Evolutionary conservation across 2,329 filamentous ascomycete species (phyloP).

Genomic region (Waltergamsia citrina): DNA sequence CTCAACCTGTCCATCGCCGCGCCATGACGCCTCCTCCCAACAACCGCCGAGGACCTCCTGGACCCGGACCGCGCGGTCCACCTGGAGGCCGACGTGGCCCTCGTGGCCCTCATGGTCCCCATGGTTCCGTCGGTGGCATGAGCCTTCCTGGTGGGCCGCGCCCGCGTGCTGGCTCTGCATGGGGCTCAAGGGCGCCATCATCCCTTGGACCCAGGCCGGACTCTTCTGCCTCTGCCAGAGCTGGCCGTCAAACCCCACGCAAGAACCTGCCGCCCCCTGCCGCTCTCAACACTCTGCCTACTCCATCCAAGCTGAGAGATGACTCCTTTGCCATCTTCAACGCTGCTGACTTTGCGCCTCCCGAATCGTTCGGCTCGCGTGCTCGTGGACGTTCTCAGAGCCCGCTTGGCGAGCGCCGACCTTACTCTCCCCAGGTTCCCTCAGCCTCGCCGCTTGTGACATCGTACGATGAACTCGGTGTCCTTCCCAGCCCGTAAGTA

Average conservation of each 20-base stretch:
- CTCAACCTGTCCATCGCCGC: conserved; percentile 75
- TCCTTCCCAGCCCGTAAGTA: conserved; percentile 85
- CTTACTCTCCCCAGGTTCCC: conserved; percentile 67
- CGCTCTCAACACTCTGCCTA: conserved; percentile 68
- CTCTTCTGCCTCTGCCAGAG: conserved; percentile 50
- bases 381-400: conserved; percentile 60
- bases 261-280: conserved; percentile 58
- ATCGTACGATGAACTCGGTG: conserved; percentile 76
- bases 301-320: conserved; percentile 75
- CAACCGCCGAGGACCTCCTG: conserved; percentile 29
- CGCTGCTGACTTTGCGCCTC: conserved; percentile 81
- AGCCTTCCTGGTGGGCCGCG: conserved; percentile 35
- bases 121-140: conserved; percentile 41
- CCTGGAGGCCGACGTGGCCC: conserved; percentile 13
- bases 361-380: conserved; percentile 54
- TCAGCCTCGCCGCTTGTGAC: conserved; percentile 71
- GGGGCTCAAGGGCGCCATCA: conserved; percentile 17
- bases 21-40: conserved; percentile 91
- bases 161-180: conserved; percentile 38
- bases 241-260: conserved; percentile 31
- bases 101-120: conserved; percentile 24
- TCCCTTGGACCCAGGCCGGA: conserved; percentile 46
- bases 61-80: conserved; percentile 16
- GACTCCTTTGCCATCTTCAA: conserved; percentile 62
- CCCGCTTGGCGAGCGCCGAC: conserved; percentile 52